These are phyloP conservation scores for Xylaria sp. DNA, from an alignment of 2,329 filamentous ascomycete species.

Conservation along the genomic window DNA sequence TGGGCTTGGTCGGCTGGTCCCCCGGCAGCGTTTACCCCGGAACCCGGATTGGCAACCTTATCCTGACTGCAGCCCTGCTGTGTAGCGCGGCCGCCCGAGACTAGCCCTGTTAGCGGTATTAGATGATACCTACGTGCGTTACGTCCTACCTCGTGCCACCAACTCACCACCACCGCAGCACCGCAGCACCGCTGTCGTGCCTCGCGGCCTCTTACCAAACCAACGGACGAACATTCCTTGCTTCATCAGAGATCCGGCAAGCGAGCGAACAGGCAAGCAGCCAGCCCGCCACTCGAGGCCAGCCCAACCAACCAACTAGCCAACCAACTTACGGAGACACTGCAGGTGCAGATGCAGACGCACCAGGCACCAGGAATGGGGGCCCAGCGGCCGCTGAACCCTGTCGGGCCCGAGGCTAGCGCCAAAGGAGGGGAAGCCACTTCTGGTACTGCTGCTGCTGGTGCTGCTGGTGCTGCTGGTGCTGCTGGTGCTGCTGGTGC, in stretches of 20 bases:
- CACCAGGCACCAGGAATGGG: constrained; percentile 7
- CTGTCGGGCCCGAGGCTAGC: neutral
- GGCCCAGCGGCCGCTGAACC: constrained; percentile 15
- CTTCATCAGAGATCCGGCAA: neutral
- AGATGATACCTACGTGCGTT: neutral
- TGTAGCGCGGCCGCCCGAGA: neutral
- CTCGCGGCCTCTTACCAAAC: neutral
- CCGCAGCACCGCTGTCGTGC: neutral
- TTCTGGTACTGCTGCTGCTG: neutral
- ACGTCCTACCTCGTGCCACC: neutral
- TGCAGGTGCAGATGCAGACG: constrained; percentile 1
- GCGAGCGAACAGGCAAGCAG: neutral
- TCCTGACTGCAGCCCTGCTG: neutral
- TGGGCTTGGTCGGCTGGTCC: too few relatives aligned
- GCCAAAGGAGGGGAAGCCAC: neutral
- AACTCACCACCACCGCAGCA: neutral
- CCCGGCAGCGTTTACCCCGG: neutral
- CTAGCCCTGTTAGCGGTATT: too few relatives aligned
- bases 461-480: neutral
- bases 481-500: neutral
- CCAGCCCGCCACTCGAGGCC: neutral
- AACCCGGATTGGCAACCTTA: neutral
- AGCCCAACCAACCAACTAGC: too few relatives aligned
- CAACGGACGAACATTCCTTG: neutral
- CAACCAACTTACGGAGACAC: neutral